A percentile compares a stretch with the other conserved stretches of the same genome.
Evolutionary conservation across 1,284 basidiomycete genomes (phyloP).

Genomic region (Puccinia hordei): DNA sequence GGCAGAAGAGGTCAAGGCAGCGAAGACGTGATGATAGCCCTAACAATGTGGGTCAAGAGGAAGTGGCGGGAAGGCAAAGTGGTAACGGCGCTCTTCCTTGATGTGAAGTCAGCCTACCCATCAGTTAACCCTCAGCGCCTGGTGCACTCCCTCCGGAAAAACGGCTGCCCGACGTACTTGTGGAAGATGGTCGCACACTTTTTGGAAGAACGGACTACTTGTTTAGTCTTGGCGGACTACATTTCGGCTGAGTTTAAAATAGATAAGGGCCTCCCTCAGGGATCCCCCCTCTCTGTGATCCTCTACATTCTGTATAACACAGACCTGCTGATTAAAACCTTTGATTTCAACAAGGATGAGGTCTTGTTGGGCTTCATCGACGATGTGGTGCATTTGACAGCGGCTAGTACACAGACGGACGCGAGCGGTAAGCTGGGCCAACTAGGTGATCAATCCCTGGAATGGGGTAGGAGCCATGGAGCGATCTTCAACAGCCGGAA

Average conservation of each 20-base stretch:
- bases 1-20: too few relatives aligned
- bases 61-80: too few relatives aligned
- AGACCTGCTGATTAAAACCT: too few relatives aligned
- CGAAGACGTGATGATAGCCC: too few relatives aligned
- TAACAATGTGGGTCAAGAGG: too few relatives aligned
- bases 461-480: constrained; percentile 2
- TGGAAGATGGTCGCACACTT: background rate
- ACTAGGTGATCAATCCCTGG: background rate
- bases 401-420: background rate
- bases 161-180: constrained; percentile 36
- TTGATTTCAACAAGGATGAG: too few relatives aligned
- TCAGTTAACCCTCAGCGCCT: background rate
- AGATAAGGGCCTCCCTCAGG: too few relatives aligned
- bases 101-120: too few relatives aligned
- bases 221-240: background rate
- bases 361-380: constrained; percentile 29
- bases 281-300: too few relatives aligned
- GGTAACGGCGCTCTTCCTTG: too few relatives aligned
- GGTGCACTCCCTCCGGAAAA: background rate
- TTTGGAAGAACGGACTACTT: constrained; percentile 4
- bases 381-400: constrained; percentile 22
- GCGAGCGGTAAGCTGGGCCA: background rate
- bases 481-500: constrained; percentile 21
- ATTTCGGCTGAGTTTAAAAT: background rate
- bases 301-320: too few relatives aligned